Percentiles rank a stretch among this genome's conserved stretches.
Conservation (phyloP, 495 filamentous ascomycete genomes). For the Tuber calosporum region DNA sequence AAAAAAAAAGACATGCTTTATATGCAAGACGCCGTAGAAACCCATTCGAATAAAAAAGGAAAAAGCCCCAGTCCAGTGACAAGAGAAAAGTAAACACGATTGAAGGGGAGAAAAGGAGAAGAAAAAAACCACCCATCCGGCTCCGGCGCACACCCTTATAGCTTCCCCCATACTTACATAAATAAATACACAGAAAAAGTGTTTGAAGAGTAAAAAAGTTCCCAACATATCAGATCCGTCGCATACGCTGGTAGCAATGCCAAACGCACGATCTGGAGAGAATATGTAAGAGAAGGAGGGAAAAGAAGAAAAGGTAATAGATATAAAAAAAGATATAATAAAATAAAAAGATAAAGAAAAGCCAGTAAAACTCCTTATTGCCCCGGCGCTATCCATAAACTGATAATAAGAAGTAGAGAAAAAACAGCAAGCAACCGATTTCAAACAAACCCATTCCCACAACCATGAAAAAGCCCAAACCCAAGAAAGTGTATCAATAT, state of each 20-base stretch:
- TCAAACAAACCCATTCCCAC: slow-evolving; percentile 18
- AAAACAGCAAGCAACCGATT: slow-evolving; percentile 15
- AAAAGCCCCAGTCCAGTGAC: slow-evolving; percentile 16
- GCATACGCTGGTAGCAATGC: slow-evolving; percentile 8
- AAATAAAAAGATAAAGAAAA: slow-evolving; percentile 18
- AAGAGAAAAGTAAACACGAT: slow-evolving; percentile 24
- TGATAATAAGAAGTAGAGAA: slow-evolving; percentile 9
- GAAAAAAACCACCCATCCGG: slow-evolving; percentile 8
- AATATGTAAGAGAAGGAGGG: slow-evolving; percentile 14
- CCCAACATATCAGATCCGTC: slow-evolving; percentile 10
- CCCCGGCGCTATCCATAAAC: slow-evolving; percentile 27
- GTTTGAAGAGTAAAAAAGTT: slow-evolving; percentile 2
- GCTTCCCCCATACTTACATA: background rate
- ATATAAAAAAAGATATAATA: slow-evolving; percentile 32
- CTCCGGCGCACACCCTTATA: background rate
- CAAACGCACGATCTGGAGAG: slow-evolving; percentile 14
- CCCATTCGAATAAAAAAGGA: slow-evolving; percentile 7
- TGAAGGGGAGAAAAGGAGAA: slow-evolving; percentile 12
- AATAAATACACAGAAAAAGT: slow-evolving; percentile 4
- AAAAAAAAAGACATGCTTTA: slow-evolving; percentile 36
- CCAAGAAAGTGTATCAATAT: slow-evolving; percentile 19
- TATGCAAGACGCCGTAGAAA: slow-evolving; percentile 36
- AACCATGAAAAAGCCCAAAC: slow-evolving; percentile 14
- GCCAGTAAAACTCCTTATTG: slow-evolving; percentile 34
- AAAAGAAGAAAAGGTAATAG: slow-evolving; percentile 25